Evolutionary conservation across 257 asterid species (phyloP).

Genomic region (Gynochthodes officinalis): DNA sequence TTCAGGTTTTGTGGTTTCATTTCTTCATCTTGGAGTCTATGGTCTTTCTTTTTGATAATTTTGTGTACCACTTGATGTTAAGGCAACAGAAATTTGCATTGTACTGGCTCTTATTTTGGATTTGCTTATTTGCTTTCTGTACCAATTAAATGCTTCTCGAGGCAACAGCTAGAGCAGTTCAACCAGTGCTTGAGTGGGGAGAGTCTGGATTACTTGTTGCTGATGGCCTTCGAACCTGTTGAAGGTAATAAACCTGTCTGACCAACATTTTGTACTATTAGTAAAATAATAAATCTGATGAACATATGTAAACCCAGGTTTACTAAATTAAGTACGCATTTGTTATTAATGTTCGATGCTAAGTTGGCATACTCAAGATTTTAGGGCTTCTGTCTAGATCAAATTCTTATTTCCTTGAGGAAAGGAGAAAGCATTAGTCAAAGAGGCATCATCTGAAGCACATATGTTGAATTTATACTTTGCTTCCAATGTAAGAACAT

Average conservation of each 20-base stretch:
- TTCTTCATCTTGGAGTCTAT: neutral
- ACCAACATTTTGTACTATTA: neutral
- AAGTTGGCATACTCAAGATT: neutral
- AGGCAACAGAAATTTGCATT: neutral
- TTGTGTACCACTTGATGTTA: neutral
- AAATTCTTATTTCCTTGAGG: too few species aligned
- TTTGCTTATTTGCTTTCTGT: slow-evolving; percentile 2
- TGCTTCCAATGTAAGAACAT: neutral
- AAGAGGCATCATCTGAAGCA: neutral
- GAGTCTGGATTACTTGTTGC: slow-evolving; percentile 85
- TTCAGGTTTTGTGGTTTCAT: neutral
- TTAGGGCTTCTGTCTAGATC: too few species aligned
- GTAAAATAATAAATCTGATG: neutral
- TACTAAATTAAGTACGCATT: too few species aligned
- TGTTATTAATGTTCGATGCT: neutral
- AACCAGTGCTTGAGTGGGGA: slow-evolving; percentile 91
- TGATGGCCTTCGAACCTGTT: slow-evolving; percentile 87
- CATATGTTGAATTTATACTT: neutral
- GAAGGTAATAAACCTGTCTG: slow-evolving; percentile 50
- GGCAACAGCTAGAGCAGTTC: slow-evolving; percentile 93
- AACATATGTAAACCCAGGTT: too few species aligned
- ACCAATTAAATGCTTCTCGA: slow-evolving; percentile 66
- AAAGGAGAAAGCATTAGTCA: neutral
- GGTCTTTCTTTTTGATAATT: neutral
- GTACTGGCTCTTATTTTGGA: neutral